Evolutionary conservation across 2,329 filamentous ascomycete species (phyloP), one percentile per base, ranked within the genome.

Genomic region (Trichoderma sp.): DNA sequence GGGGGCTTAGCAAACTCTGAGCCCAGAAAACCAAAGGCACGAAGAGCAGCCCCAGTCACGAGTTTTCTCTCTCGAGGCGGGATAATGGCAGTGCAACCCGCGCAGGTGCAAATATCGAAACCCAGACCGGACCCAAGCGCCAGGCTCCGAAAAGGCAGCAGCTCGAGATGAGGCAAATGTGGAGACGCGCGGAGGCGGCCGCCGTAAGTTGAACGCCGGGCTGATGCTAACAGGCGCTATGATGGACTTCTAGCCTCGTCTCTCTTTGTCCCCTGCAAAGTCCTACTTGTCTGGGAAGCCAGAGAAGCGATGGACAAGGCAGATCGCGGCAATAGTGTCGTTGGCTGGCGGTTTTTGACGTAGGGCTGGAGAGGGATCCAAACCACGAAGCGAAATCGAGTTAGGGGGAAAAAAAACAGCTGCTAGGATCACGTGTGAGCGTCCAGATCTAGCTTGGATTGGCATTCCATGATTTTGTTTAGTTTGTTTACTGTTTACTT

Each of bases 401-500:
- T 18, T 12, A 36, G 32, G 60, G 14, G 57, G 34, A 30, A 32
- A 28, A 24, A 24, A 14, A 14, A 2, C 21, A 11, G 15, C 28
- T 14, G 30, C 21, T 12, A 21, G 34, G 32, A 64, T 68, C 65
- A 60, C 65, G 56, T 61, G 65, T 12, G 24, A 28, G 15, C 9
- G 36, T 24, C 65, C 65, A 11, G 30, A 60, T 58, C 53, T 7
- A 47, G 60, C 34, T n/a, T 30, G 61, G 61, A 21, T 39, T 34
- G 30, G 34, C 65, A 58, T 68, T 68, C 53, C 65, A 65, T 34
- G 39, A 34, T 14, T 67, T 39, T 36, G 34, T 36, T 36, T 36
- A 36, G 34, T 36, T 58, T 67, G 64, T 58, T 58, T 67, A 36
- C 47, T 68, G 65, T 69, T 69, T 68, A 68, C 65, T 60, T 69